phyloP scores from a whole-genome alignment of 2,329 filamentous ascomycete genomes.

The Alternaria novae-zelandiae region DNA sequence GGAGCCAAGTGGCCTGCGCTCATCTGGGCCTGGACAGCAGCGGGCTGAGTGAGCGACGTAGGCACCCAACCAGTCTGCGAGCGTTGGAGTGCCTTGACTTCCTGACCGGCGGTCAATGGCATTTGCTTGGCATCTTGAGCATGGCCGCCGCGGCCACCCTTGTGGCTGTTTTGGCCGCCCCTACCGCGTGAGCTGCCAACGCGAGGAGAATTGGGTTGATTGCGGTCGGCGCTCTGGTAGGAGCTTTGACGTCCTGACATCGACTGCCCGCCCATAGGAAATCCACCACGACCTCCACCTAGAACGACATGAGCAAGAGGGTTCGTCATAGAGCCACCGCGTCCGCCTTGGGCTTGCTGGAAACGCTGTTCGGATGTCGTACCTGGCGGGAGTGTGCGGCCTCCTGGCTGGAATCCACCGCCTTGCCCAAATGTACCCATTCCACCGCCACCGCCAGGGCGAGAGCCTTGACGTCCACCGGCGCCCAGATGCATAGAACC shows the following conservation, averaged over 20 bases:
- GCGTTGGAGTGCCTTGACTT: conserved; percentile 78
- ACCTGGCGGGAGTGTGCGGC: conserved; percentile 71
- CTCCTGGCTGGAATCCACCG: conserved; percentile 43
- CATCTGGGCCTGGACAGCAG: conserved; percentile 34
- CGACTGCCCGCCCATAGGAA: conserved; percentile 61
- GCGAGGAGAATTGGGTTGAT: conserved; percentile 74
- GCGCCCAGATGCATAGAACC: conserved; percentile 55
- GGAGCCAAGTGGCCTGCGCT: conserved; percentile 70
- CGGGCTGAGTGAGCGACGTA: conserved; percentile 55
- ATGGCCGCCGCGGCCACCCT: conserved; percentile 58
- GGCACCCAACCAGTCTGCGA: conserved; percentile 90
- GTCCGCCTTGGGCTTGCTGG: conserved; percentile 33
- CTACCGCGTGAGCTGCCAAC: conserved; percentile 67
- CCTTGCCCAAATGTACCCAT: conserved; percentile 73
- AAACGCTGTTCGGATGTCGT: conserved; percentile 83
- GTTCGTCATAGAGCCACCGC: conserved; percentile 50
- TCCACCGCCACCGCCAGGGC: conserved; percentile 37
- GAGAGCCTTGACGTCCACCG: conserved; percentile 54
- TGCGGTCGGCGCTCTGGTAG: conserved; percentile 53
- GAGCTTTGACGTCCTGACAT: conserved; percentile 69
- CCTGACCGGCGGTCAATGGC: conserved; percentile 84
- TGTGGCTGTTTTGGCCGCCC: conserved; percentile 39
- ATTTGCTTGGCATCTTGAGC: conserved; percentile 79
- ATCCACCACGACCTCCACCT: conserved; percentile 60
- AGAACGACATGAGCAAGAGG: conserved; percentile 65